Evolutionary conservation across 2,329 filamentous ascomycete genomes (phyloP), one percentile per base, ranked within the genome.

Genomic region (Botrytis squamosa): DNA sequence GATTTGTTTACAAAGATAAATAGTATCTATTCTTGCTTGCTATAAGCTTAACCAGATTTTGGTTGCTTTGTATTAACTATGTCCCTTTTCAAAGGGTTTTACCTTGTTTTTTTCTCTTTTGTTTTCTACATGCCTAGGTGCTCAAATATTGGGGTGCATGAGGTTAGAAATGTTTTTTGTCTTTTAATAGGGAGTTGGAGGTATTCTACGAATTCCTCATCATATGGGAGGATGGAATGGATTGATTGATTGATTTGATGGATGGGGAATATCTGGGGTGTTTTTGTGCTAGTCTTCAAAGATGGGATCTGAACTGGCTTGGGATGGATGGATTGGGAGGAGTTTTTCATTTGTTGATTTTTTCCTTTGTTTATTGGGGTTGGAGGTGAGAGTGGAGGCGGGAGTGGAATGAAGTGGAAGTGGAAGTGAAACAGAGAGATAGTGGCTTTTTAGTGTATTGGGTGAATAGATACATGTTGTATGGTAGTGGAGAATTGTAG

Each of bases 1-100:
- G 63, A 36, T 70, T 73, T 73, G 57, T 57, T 59, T 73, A 25
- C 42, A 52, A 38, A 55, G 40, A 38, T 20, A 57, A 40, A 67
- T 60, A 69, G 25, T 73, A 73, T 72, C 70, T 65, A 69, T 67
- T 36, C 14, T 29, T 70, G 67, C 57, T 65, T 71, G 38, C 36
- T 71, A 63, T 73, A 65, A 25, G 72, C 67, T 73, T 65, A 73
- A 59, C 67, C 72, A 71, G 57, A 59, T 71, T 73, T 73, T 71
- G 72, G 67, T 62, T 52, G 66, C 72, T 73, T 71, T 73, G 72
- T 73, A 73, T 71, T 70, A 69, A 63, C 62, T 72, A 72, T 57
- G 46, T 66, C 20, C 63, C n/a, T 64, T 52, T 20, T 25, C 22
- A 25, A 42, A 63, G 38, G 36, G 22, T 29, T 46, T 65, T 22